A percentile compares a stretch with the other conserved stretches of the same genome.
Conservation (phyloP, 768 basidiomycete genomes). For the Trametes meyenii region DNA sequence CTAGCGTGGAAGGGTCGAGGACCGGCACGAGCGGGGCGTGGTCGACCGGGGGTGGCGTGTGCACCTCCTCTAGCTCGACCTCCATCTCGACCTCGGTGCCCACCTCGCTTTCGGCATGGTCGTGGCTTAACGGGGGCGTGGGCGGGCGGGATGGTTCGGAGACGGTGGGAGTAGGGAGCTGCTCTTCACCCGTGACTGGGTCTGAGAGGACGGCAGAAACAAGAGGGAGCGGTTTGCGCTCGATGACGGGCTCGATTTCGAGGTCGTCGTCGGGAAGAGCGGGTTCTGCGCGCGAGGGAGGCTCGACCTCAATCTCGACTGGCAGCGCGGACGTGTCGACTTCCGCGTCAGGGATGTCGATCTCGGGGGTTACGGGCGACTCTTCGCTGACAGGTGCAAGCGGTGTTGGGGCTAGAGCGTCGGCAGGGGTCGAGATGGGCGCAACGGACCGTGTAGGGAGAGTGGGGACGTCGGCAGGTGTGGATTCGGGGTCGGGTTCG, state of each 20-base stretch:
- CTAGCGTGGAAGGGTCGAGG: not conserved
- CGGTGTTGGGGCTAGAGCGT: not conserved
- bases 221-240: not conserved
- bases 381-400: not conserved
- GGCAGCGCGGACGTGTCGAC: not conserved
- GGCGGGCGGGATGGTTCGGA: not conserved
- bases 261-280: not conserved
- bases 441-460: not conserved
- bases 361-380: constrained; percentile 14
- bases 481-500: not conserved
- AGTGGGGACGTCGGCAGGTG: not conserved
- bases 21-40: constrained; percentile 13
- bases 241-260: not conserved
- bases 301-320: constrained; percentile 17
- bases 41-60: constrained; percentile 11
- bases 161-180: not conserved
- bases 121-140: constrained; percentile 13
- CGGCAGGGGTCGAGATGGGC: not conserved
- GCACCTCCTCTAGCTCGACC: constrained; percentile 21
- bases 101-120: not conserved
- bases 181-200: not conserved
- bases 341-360: constrained; percentile 20
- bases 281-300: constrained; percentile 13
- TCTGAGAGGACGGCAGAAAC: not conserved
- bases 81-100: constrained; percentile 19